Conservation (phyloP, 768 basidiomycete species). For the Mycena latifolia region DNA sequence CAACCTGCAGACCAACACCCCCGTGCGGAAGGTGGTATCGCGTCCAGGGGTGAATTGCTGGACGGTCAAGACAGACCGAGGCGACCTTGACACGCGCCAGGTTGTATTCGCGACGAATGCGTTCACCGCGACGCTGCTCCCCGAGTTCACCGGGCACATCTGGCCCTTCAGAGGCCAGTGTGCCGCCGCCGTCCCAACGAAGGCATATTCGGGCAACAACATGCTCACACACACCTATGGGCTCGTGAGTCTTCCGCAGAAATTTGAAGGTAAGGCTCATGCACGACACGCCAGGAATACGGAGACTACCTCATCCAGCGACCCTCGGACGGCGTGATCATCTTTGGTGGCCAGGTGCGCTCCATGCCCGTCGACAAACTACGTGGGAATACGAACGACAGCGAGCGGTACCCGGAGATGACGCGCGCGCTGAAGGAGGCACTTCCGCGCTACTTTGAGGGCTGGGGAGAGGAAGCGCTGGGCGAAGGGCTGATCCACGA, state of each 20-base stretch:
- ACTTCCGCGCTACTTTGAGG: constrained; percentile 38
- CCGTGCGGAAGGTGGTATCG: constrained; percentile 22
- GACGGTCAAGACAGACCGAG: constrained; percentile 49
- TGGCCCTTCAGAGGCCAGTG: constrained; percentile 38
- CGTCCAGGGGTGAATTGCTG: constrained; percentile 30
- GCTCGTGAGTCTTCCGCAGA: constrained; percentile 17
- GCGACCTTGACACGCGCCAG: constrained; percentile 44
- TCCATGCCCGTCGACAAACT: constrained; percentile 27
- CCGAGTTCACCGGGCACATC: constrained; percentile 37
- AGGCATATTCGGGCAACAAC: constrained; percentile 36
- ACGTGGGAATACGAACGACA: constrained; percentile 37
- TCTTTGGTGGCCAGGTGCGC: constrained; percentile 36
- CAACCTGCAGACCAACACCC: constrained; percentile 47
- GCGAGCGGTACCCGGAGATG: constrained; percentile 35
- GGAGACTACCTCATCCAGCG: constrained; percentile 41
- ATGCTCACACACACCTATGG: constrained; percentile 36
- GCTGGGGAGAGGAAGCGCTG: constrained; percentile 38
- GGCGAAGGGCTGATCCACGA: constrained; percentile 37
- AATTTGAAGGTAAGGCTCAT: too few species aligned
- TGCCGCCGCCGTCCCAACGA: constrained; percentile 37
- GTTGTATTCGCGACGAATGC: constrained; percentile 62
- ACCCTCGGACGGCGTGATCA: constrained; percentile 36
- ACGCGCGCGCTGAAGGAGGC: constrained; percentile 38
- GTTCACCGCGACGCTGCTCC: constrained; percentile 54
- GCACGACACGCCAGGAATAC: constrained; percentile 1